Percentiles rank a stretch among this genome's conserved stretches.
Conservation (phyloP, 176 grass and related monocot species). For the Zizania latifolia region DNA sequence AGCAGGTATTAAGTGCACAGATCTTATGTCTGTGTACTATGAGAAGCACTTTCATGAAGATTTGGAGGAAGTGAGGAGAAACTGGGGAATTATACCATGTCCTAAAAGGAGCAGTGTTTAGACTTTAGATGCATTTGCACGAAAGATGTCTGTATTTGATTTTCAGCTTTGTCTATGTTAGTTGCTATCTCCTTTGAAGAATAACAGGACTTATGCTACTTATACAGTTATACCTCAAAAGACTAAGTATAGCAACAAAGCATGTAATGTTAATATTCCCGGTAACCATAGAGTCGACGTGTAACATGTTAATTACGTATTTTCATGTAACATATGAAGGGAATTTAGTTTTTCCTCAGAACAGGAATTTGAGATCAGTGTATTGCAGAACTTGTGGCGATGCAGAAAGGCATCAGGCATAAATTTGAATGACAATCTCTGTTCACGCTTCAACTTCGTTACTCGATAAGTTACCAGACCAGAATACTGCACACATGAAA, state of each 20-base stretch:
- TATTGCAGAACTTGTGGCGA: neutral
- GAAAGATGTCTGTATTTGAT: neutral
- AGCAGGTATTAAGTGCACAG: slow-evolving; percentile 51
- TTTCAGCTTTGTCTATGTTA: neutral
- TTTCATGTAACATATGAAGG: neutral
- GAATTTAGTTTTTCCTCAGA: neutral
- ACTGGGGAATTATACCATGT: slow-evolving; percentile 68
- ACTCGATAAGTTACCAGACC: too few relatives aligned
- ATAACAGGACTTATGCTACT: neutral
- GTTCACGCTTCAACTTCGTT: too few relatives aligned
- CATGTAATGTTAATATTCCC: neutral
- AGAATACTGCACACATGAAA: neutral
- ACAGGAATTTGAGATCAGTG: neutral
- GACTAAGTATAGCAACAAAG: neutral
- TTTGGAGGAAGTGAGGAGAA: slow-evolving; percentile 62
- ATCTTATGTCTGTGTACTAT: slow-evolving; percentile 92
- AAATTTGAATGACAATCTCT: neutral
- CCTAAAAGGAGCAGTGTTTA: slow-evolving; percentile 35
- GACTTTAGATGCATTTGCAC: slow-evolving; percentile 1
- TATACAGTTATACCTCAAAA: neutral
- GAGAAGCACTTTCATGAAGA: slow-evolving; percentile 80
- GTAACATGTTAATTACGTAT: neutral
- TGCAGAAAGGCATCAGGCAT: neutral
- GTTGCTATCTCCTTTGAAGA: neutral
- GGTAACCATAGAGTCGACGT: neutral